phyloP scores from a whole-genome alignment of 148 eudicot genomes.

The Vaccinium corymbosum region DNA sequence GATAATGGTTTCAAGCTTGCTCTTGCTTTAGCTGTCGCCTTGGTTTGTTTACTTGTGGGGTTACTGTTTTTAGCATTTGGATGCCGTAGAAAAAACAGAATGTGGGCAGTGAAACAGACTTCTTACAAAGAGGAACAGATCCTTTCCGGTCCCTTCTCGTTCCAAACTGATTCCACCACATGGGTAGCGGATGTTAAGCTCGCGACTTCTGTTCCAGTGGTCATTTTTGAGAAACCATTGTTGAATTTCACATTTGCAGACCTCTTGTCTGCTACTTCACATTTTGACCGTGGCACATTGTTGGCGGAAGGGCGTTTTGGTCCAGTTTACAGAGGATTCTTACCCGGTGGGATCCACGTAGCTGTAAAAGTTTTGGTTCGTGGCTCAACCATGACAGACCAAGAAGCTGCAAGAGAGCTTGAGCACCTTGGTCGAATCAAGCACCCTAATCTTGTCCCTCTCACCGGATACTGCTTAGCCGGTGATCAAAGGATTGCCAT shows the following conservation, averaged over 20 bases:
- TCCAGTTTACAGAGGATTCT: conserved; percentile 56
- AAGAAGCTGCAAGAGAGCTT: conserved; percentile 59
- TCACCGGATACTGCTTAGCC: conserved; percentile 60
- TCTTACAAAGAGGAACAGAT: conserved; percentile 39
- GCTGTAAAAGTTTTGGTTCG: conserved; percentile 59
- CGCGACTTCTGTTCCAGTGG: conserved; percentile 50
- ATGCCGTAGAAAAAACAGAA: conserved; percentile 43
- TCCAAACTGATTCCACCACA: conserved; percentile 64
- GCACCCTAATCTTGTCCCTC: conserved; percentile 61
- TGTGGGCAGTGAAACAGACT: conserved; percentile 48
- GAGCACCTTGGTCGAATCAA: conserved; percentile 54
- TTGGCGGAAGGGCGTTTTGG: conserved; percentile 67
- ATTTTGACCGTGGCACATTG: conserved; percentile 51
- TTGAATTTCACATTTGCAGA: conserved; percentile 59
- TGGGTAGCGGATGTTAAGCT: conserved; percentile 72
- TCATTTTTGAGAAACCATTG: conserved; percentile 65
- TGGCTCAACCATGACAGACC: conserved; percentile 58
- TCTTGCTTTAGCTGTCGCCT: conserved; percentile 35
- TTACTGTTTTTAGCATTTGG: conserved; percentile 47
- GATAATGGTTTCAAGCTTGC: conserved; percentile 51
- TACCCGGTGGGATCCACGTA: conserved; percentile 51
- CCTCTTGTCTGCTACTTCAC: conserved; percentile 59
- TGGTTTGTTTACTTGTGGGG: conserved; percentile 42
- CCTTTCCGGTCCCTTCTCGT: conserved; percentile 58
- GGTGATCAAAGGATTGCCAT: conserved; percentile 61